Conservation (phyloP, 371 early-diverging fungal species). For the Pancytospora philotis region DNA sequence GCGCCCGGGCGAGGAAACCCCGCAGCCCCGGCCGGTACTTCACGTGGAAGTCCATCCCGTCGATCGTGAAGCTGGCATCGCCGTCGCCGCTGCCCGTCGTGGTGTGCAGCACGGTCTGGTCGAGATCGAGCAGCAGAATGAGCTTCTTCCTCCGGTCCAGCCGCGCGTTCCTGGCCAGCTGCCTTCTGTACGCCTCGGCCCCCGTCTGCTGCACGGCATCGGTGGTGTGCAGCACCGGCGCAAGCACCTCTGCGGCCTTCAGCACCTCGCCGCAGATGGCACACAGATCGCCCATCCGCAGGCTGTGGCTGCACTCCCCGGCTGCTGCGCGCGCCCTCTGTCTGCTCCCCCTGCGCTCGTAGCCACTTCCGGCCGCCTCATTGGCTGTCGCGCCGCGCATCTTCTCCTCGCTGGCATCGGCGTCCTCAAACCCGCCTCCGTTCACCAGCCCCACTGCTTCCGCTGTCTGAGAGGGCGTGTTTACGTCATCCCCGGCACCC, state of each 20-base stretch:
- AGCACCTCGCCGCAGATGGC: slow-evolving; percentile 52
- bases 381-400: too few relatives aligned
- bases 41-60: slow-evolving; percentile 35
- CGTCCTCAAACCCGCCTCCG: too few relatives aligned
- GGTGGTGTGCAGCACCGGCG: slow-evolving; percentile 42
- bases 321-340: too few relatives aligned
- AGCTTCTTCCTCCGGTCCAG: slow-evolving; percentile 66
- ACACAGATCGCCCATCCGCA: slow-evolving; percentile 48
- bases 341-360: too few relatives aligned
- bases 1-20: slow-evolving; percentile 66
- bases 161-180: slow-evolving; percentile 54
- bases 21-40: slow-evolving; percentile 65
- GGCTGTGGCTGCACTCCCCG: slow-evolving; percentile 51
- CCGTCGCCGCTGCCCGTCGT: slow-evolving; percentile 62
- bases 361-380: too few relatives aligned
- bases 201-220: slow-evolving; percentile 37
- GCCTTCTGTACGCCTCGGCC: slow-evolving; percentile 32
- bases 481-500: too few relatives aligned
- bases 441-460: too few relatives aligned
- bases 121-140: slow-evolving; percentile 87
- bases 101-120: slow-evolving; percentile 95
- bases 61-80: slow-evolving; percentile 22
- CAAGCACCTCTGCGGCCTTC: slow-evolving; percentile 19
- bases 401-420: too few relatives aligned
- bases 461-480: too few relatives aligned